These are phyloP conservation scores for Kodamaea fukazawae DNA, from an alignment of 805 yeast species.

Conservation along the genomic window DNA sequence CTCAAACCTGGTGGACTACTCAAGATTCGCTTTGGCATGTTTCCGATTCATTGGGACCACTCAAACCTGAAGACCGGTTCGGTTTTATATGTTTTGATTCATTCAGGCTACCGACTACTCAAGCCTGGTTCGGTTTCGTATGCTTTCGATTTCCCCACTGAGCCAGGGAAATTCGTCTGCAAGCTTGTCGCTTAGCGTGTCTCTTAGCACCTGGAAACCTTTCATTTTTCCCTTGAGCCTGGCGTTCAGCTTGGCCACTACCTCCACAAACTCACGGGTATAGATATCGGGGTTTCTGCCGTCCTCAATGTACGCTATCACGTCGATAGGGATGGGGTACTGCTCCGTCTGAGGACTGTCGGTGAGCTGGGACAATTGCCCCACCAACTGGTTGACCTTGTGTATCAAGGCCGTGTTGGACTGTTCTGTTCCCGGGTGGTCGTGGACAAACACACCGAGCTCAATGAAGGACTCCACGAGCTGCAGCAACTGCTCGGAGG, in stretches of 20 bases:
- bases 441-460: conserved; percentile 88
- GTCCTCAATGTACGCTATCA: conserved; percentile 88
- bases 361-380: conserved; percentile 35
- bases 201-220: conserved; percentile 63
- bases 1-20: too few relatives aligned
- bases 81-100: too few relatives aligned
- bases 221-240: conserved; percentile 78
- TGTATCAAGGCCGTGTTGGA: conserved; percentile 52
- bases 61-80: too few relatives aligned
- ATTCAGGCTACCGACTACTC: not conserved
- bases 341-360: conserved; percentile 32
- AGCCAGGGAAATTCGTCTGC: conserved; percentile 78
- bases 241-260: conserved; percentile 87
- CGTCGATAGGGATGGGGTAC: conserved; percentile 70
- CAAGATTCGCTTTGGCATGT: too few relatives aligned
- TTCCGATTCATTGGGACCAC: too few relatives aligned
- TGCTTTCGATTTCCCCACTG: conserved; percentile 53
- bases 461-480: conserved; percentile 76
- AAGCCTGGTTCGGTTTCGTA: conserved; percentile 43
- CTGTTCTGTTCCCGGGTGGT: conserved; percentile 84
- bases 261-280: conserved; percentile 94
- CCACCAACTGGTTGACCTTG: conserved; percentile 41
- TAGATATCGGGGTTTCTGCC: conserved; percentile 97
- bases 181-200: conserved; percentile 66
- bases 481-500: conserved; percentile 24